Base-by-base conservation (phyloP, 345 rosid genomes). In the Salix suchowensis region DNA sequence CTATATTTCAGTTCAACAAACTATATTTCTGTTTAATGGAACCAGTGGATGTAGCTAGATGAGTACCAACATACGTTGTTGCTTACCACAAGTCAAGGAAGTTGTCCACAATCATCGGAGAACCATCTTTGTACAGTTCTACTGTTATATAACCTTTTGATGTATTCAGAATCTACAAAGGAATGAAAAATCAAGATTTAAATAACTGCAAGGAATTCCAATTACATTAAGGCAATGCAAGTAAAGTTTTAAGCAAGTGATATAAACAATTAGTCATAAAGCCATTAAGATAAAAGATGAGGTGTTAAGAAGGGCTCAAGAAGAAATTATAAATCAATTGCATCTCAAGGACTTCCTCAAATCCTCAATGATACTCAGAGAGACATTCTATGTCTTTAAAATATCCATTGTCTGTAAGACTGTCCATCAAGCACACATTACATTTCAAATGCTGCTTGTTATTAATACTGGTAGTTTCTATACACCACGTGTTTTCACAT, bases 71-170 rank as follows among this genome's bases (percentile, higher is more conserved):
- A 9, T 24, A 68, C 44, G 34, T 24, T 7, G 37, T 70, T 66
- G 76, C 91, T 85, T 74, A 88, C 97, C 90, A 86, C 73, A 90
- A 82, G 72, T 93, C 92, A 70, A 93, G 85, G 81, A 93, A 93
- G 75, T 82, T 90, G 87, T 91, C 94, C 83, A 93, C 96, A 68
- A 84, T 86, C 79, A 86, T 91, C 1, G 96, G 92, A 79, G 97
- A 87, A 76, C 55, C 77, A 74, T 91, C 96, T 85, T 91, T 93
- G 80, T 76, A 83, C 74, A 93, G 91, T 77, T 93, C 97, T 55
- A 91, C 89, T 39, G 86, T 80, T 55, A 93, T 80, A 77, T 68
- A 79, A 66, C 97, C 97, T 78, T 91, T 93, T 60, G 94, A 88
- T 83, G 97, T 93, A 80, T 82, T 89, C 77, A 93, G 71, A 88